phyloP scores from a whole-genome alignment of 805 yeast genomes.

The Wickerhamomyces xylosicus region DNA sequence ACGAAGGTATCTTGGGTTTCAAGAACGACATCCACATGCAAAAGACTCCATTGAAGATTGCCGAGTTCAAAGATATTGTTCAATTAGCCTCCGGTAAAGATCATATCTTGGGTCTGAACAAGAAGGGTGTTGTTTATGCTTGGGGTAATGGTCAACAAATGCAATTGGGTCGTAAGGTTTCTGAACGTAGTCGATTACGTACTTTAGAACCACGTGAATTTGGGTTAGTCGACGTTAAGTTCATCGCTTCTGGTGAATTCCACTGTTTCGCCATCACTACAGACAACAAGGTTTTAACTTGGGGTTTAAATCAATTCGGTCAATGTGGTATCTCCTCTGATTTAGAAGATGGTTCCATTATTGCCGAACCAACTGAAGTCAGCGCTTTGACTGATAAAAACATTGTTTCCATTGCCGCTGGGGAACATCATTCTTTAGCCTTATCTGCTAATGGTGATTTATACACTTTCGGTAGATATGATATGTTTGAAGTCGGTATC shows the following conservation, averaged over 20 bases:
- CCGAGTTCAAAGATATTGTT: slow-evolving; percentile 54
- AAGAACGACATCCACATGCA: slow-evolving; percentile 56
- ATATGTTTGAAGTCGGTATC: slow-evolving; percentile 89
- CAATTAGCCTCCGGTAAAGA: slow-evolving; percentile 91
- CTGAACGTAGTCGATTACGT: slow-evolving; percentile 66
- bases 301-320: slow-evolving; percentile 97
- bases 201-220: slow-evolving; percentile 75
- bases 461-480: slow-evolving; percentile 82
- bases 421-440: slow-evolving; percentile 90
- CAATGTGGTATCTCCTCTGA: slow-evolving; percentile 82
- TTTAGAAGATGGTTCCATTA: slow-evolving; percentile 77
- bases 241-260: slow-evolving; percentile 87
- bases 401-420: slow-evolving; percentile 64
- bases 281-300: slow-evolving; percentile 61
- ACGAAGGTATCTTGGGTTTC: slow-evolving; percentile 87
- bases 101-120: slow-evolving; percentile 76
- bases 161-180: slow-evolving; percentile 81
- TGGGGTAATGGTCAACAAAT: slow-evolving; percentile 97
- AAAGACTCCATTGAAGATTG: slow-evolving; percentile 52
- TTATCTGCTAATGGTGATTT: slow-evolving; percentile 63
- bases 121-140: slow-evolving; percentile 79
- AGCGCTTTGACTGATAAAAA: slow-evolving; percentile 48
- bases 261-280: slow-evolving; percentile 87
- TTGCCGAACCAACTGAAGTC: slow-evolving; percentile 68
- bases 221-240: slow-evolving; percentile 69